phyloP scores from a whole-genome alignment of 2,329 filamentous ascomycete genomes.

The Fusarium coicis region DNA sequence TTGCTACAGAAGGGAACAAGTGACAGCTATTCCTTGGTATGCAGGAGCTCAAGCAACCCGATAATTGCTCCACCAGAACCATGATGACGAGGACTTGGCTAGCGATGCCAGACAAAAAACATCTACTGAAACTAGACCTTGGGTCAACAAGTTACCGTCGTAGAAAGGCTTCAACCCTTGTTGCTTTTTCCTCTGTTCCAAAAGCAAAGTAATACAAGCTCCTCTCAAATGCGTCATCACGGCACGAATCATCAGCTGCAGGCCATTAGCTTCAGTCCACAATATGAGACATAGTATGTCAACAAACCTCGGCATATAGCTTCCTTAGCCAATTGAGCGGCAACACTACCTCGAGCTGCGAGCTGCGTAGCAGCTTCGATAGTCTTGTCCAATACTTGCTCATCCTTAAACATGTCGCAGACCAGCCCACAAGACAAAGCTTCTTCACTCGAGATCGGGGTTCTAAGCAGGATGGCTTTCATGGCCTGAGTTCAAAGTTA shows the following conservation, averaged over 20 bases:
- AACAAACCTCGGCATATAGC: slow-evolving; percentile 45
- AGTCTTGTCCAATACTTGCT: slow-evolving; percentile 39
- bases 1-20: slow-evolving; percentile 4
- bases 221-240: slow-evolving; percentile 49
- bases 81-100: background rate
- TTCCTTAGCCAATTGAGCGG: slow-evolving; percentile 45
- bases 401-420: slow-evolving; percentile 38
- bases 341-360: slow-evolving; percentile 11
- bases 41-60: slow-evolving; percentile 19
- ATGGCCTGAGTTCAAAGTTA: slow-evolving; percentile 38
- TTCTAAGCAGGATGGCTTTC: slow-evolving; percentile 45
- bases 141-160: background rate
- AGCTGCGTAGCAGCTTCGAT: slow-evolving; percentile 38
- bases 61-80: background rate
- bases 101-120: background rate
- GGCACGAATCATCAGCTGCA: slow-evolving; percentile 40
- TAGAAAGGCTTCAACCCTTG: slow-evolving; percentile 8
- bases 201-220: slow-evolving; percentile 52
- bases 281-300: background rate
- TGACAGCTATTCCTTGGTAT: slow-evolving; percentile 22
- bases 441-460: slow-evolving; percentile 41
- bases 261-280: background rate
- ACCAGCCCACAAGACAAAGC: slow-evolving; percentile 16
- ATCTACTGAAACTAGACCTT: background rate
- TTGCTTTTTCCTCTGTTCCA: slow-evolving; percentile 38